phyloP scores from a whole-genome alignment of 495 filamentous ascomycete genomes.

The Podospora pseudopauciseta region DNA sequence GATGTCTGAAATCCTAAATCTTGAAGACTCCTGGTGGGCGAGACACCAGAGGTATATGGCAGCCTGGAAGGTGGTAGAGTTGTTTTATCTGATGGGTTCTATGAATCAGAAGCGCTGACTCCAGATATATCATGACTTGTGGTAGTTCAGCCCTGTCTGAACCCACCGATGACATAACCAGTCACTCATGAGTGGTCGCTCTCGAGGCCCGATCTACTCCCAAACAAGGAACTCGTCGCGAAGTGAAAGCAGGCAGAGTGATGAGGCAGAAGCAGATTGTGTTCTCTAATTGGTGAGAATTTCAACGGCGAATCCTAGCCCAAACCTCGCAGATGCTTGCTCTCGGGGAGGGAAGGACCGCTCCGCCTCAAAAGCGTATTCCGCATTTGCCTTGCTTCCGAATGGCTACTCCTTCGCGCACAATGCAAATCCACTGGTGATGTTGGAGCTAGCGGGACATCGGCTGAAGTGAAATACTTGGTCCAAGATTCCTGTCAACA shows the following conservation, averaged over 20 bases:
- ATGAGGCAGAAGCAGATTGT: neutral
- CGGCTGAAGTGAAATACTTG: neutral
- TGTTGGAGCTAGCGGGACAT: neutral
- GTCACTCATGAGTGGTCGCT: neutral
- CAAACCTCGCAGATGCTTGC: neutral
- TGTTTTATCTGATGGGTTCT: neutral
- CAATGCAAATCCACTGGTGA: neutral
- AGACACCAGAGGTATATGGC: too few relatives aligned
- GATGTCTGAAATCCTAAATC: too few relatives aligned
- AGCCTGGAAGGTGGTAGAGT: neutral
- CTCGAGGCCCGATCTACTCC: neutral
- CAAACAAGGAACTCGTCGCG: neutral
- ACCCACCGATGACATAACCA: neutral
- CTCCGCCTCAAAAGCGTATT: constrained; percentile 6
- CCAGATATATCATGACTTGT: neutral
- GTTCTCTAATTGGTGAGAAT: neutral
- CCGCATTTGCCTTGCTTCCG: neutral
- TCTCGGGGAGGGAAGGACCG: constrained; percentile 11
- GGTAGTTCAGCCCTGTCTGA: neutral
- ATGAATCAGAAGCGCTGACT: neutral
- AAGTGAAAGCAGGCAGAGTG: neutral
- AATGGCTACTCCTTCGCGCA: neutral
- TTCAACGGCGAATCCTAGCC: neutral
- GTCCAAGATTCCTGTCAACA: neutral
- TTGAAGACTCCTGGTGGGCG: too few relatives aligned